Percentiles rank a stretch among this genome's conserved stretches.
These are phyloP conservation scores for Apiotrichum sp. DNA, from an alignment of 1,284 basidiomycete genomes.

Conservation along the genomic window DNA sequence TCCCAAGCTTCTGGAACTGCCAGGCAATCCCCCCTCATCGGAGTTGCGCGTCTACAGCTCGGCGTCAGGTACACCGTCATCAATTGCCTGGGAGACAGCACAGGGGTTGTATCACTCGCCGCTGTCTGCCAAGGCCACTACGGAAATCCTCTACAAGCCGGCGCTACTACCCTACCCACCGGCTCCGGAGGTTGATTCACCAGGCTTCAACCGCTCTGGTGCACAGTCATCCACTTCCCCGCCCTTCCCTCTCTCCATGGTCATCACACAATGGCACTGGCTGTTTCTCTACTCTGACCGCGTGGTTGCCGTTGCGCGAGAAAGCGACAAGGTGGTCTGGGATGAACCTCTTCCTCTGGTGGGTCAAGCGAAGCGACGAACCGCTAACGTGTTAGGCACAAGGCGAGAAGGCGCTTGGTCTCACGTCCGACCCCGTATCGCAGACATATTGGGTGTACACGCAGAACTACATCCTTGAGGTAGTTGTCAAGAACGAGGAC, in stretches of 20 bases:
- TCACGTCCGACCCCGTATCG: conserved; percentile 75
- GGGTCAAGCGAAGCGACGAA: conserved; percentile 3
- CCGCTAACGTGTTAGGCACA: background rate
- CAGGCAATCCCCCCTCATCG: conserved; percentile 65
- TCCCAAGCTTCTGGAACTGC: conserved; percentile 80
- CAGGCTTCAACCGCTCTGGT: conserved; percentile 46
- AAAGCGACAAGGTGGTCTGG: conserved; percentile 77
- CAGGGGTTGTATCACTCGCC: conserved; percentile 77
- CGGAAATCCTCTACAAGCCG: conserved; percentile 33
- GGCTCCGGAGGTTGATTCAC: conserved; percentile 60
- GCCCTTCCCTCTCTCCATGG: conserved; percentile 56
- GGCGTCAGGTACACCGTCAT: background rate
- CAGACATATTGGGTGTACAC: conserved; percentile 95
- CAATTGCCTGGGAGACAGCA: conserved; percentile 86
- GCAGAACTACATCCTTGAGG: conserved; percentile 80
- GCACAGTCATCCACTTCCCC: conserved; percentile 11
- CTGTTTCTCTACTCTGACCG: conserved; percentile 76
- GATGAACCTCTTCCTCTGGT: conserved; percentile 74
- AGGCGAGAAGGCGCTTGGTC: conserved; percentile 63
- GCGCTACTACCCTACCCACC: conserved; percentile 54
- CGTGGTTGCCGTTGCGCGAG: conserved; percentile 67
- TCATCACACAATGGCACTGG: conserved; percentile 88
- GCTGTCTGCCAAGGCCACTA: conserved; percentile 25
- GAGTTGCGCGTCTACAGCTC: conserved; percentile 67
- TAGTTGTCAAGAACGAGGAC: conserved; percentile 80